These are phyloP conservation scores for Aspergillus fijiensis DNA, from an alignment of 2,329 filamentous ascomycete genomes.

Conservation along the genomic window DNA sequence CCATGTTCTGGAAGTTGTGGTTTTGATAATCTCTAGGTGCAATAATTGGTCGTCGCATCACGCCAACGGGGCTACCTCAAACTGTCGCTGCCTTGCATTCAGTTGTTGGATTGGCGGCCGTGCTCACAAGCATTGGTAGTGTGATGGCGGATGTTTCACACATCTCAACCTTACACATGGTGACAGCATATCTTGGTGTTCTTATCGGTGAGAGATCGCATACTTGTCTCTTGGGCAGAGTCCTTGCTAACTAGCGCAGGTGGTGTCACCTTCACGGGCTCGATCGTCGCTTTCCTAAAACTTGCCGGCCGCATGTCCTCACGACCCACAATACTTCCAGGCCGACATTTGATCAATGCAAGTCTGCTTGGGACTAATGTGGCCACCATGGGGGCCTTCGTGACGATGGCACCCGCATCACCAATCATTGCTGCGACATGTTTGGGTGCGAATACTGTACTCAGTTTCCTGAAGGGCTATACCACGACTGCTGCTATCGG, in stretches of 20 bases:
- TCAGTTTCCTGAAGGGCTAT: slow-evolving; percentile 83
- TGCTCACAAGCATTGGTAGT: slow-evolving; percentile 83
- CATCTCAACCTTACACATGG: slow-evolving; percentile 75
- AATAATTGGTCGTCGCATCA: slow-evolving; percentile 80
- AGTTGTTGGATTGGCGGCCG: slow-evolving; percentile 83
- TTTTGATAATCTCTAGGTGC: slow-evolving; percentile 51
- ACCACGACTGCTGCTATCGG: slow-evolving; percentile 87
- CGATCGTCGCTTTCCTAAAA: slow-evolving; percentile 85
- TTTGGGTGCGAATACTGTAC: slow-evolving; percentile 69
- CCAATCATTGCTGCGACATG: slow-evolving; percentile 77
- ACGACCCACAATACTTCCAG: slow-evolving; percentile 68
- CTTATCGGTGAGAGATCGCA: slow-evolving; percentile 61
- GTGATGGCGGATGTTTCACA: slow-evolving; percentile 72
- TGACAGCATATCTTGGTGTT: slow-evolving; percentile 82
- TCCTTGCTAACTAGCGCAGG: slow-evolving; percentile 27
- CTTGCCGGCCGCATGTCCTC: slow-evolving; percentile 81
- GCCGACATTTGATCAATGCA: slow-evolving; percentile 72
- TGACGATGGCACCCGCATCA: slow-evolving; percentile 76
- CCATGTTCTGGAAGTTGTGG: neutral
- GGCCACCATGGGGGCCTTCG: slow-evolving; percentile 79
- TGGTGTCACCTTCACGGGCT: slow-evolving; percentile 87
- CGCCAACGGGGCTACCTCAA: slow-evolving; percentile 82
- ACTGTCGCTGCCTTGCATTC: slow-evolving; percentile 87
- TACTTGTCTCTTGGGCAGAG: neutral
- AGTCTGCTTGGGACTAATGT: slow-evolving; percentile 72